These are phyloP conservation scores for Bidens hawaiensis DNA, from an alignment of 140 eudicot species.

Conservation along the genomic window DNA sequence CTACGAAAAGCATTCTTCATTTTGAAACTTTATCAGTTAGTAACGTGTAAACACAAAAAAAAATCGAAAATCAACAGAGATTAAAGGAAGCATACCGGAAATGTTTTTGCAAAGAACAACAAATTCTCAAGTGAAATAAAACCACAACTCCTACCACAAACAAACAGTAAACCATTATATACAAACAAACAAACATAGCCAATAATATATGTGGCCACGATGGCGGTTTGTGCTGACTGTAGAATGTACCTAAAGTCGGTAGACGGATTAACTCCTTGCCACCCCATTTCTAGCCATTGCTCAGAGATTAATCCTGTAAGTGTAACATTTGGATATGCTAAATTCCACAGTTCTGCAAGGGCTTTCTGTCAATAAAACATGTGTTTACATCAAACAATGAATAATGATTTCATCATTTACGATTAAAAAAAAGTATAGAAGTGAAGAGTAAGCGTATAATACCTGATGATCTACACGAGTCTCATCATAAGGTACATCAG, in stretches of 20 bases:
- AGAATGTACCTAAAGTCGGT: slow-evolving; percentile 70
- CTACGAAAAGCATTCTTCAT: slow-evolving; percentile 74
- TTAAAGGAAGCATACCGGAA: slow-evolving; percentile 60
- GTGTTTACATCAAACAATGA: slow-evolving; percentile 9
- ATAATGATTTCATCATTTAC: background rate
- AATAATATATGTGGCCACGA: background rate
- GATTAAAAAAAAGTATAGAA: background rate
- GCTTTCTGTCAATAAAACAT: slow-evolving; percentile 55
- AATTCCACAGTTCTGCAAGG: slow-evolving; percentile 60
- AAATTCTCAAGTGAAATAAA: slow-evolving; percentile 89
- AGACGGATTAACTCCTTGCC: slow-evolving; percentile 91
- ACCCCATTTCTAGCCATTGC: slow-evolving; percentile 97
- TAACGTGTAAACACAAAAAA: slow-evolving; percentile 1
- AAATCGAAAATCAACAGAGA: background rate
- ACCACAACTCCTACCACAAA: slow-evolving; percentile 73
- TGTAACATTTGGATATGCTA: slow-evolving; percentile 57
- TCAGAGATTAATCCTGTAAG: slow-evolving; percentile 75
- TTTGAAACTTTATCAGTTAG: slow-evolving; percentile 38
- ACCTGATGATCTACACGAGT: slow-evolving; percentile 73
- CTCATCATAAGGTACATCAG: slow-evolving; percentile 70
- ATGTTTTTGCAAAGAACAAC: slow-evolving; percentile 62
- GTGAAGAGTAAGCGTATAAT: slow-evolving; percentile 20
- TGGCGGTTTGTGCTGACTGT: background rate
- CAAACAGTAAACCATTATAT: slow-evolving; percentile 7
- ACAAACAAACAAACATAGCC: background rate